These are phyloP conservation scores for Carpinus fangiana DNA, from an alignment of 306 rosid genomes.

Conservation along the genomic window DNA sequence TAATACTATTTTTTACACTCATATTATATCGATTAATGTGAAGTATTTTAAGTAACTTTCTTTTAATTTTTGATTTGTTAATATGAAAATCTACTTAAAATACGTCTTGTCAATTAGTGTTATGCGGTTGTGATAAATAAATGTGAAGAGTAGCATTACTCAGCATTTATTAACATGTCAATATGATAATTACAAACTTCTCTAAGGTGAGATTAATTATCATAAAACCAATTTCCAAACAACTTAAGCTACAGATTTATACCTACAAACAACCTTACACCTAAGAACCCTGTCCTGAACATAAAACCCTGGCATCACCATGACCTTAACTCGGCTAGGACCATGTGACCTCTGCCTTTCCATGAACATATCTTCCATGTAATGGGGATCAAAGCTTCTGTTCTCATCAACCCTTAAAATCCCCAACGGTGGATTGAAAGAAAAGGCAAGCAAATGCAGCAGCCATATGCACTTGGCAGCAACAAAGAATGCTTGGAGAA, in stretches of 20 bases:
- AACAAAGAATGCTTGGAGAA: constrained; percentile 90
- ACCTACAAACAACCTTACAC: constrained; percentile 95
- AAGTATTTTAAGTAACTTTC: too few relatives aligned
- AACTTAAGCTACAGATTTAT: constrained; percentile 51
- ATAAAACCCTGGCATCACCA: constrained; percentile 96
- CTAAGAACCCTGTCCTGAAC: constrained; percentile 76
- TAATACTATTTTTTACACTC: too few relatives aligned
- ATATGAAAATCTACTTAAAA: too few relatives aligned
- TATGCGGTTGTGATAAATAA: too few relatives aligned
- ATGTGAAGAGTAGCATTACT: constrained; percentile 3
- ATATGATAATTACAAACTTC: constrained; percentile 27
- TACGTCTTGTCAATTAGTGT: too few relatives aligned
- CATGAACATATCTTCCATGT: constrained; percentile 83
- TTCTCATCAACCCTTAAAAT: constrained; percentile 85
- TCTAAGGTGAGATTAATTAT: constrained; percentile 1
- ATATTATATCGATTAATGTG: too few relatives aligned
- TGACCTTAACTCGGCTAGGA: constrained; percentile 75
- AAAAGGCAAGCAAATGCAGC: constrained; percentile 87
- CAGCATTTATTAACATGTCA: constrained; percentile 22
- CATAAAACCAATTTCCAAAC: constrained; percentile 18
- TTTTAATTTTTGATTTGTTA: too few relatives aligned
- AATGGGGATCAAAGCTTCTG: constrained; percentile 58
- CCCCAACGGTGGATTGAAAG: constrained; percentile 69
- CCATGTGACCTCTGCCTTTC: constrained; percentile 76
- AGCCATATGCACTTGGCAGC: constrained; percentile 93